phyloP scores from a whole-genome alignment of 495 filamentous ascomycete genomes.

The Penicillium alfredii region DNA sequence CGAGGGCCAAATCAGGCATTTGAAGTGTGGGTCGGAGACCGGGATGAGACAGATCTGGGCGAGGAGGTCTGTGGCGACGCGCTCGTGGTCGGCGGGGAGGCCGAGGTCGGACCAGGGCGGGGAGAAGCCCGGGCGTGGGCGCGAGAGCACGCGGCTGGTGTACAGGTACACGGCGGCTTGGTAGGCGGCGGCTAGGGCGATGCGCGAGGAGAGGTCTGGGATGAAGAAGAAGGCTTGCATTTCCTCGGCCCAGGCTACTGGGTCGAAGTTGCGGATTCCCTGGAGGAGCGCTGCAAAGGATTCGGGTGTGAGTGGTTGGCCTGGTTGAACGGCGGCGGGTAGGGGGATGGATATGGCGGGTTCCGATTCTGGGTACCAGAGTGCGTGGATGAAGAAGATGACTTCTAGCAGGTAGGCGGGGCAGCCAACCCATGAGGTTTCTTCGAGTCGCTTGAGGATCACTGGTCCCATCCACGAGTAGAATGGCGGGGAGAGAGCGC shows the following conservation, averaged over 20 bases:
- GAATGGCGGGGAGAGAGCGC: slow-evolving; percentile 40
- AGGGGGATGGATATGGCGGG: slow-evolving; percentile 17
- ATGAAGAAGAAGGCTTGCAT: slow-evolving; percentile 38
- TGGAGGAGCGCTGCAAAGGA: slow-evolving; percentile 33
- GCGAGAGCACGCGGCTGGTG: slow-evolving; percentile 38
- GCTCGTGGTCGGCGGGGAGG: slow-evolving; percentile 30
- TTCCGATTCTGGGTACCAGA: slow-evolving; percentile 33
- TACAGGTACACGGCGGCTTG: slow-evolving; percentile 44
- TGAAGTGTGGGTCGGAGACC: slow-evolving; percentile 39
- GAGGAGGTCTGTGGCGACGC: slow-evolving; percentile 32
- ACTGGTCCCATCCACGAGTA: slow-evolving; percentile 38
- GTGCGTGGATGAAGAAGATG: slow-evolving; percentile 42
- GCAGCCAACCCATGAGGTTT: slow-evolving; percentile 44
- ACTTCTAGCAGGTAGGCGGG: slow-evolving; percentile 44
- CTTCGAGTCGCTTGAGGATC: slow-evolving; percentile 41
- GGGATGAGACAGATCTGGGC: slow-evolving; percentile 34
- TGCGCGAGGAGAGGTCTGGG: slow-evolving; percentile 33
- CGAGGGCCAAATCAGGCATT: slow-evolving; percentile 45
- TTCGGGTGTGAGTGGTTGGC: slow-evolving; percentile 26
- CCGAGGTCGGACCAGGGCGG: slow-evolving; percentile 24
- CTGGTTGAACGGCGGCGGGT: slow-evolving; percentile 24
- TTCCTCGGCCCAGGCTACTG: slow-evolving; percentile 37
- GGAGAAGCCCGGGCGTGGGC: slow-evolving; percentile 24
- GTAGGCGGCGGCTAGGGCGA: slow-evolving; percentile 38
- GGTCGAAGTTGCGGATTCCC: slow-evolving; percentile 42